Evolutionary conservation across 1,284 basidiomycete genomes (phyloP), one percentile per base, ranked within the genome.

Genomic region (Athelia sp.): DNA sequence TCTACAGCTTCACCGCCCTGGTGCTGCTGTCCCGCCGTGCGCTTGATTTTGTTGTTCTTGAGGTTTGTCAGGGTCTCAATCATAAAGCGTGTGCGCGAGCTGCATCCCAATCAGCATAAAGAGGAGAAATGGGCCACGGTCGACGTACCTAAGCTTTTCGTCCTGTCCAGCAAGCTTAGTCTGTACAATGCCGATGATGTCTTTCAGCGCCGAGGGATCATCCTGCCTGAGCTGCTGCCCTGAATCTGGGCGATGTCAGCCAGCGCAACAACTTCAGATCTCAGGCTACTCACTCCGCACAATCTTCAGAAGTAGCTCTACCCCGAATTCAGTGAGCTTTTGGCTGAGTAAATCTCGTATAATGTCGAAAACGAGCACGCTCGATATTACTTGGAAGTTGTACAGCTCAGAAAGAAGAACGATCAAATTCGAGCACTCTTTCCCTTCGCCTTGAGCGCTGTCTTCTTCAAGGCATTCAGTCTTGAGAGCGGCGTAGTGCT

Each of bases 321-420:
- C 88, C 44, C 84, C 79, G 46, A 87, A 79, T 65, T 98, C 95
- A 0, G 76, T 75, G 50, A 94, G 64, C 6, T 79, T 71, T 23
- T 72, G 72, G 4, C 81, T 73, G 43, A 99, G 74, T 50, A 98
- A 78, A 8, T 79, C 76, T 3, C 90, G 84, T 55, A 99, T 86
- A 45, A 98, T 66, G 62, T 98, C 96, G 67, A 95, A 98, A 40
- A 98, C 72, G 17, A 99, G 75, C 3, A 88, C 75, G 52, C 86
- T 91, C 1, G 92, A 93, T 43, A 98, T 79, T 21, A 98, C 90
- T 65, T 93, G 90, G 61, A 98, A 91, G 64, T 98, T 98, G 74
- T 98, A 98, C 32, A 99, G 71, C 63, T 98, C 93, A 2, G 93
- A 90, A 19, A 98, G 72, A 9, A 99, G 77, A 0, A 92, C 82